Evolutionary conservation across 2,329 filamentous ascomycete species (phyloP), one percentile per base, ranked within the genome.

Genomic region (Fusarium chaquense): DNA sequence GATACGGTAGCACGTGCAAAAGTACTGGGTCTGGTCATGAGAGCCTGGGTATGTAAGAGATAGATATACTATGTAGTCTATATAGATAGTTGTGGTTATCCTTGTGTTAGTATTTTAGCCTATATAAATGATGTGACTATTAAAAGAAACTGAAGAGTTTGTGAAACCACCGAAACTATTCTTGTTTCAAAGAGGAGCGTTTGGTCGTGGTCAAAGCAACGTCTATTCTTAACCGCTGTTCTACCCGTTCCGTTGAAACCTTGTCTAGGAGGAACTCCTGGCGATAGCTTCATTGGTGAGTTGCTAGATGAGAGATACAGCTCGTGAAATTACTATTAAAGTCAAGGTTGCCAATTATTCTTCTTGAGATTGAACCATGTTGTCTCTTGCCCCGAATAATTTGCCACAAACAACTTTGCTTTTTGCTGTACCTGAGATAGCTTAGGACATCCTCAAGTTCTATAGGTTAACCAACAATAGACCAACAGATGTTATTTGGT

Each of bases 1-100:
- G n/a, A 44, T 45, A 13, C 26, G 22, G 61, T 10, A 36, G 49
- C 65, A 69, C 56, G 61, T 69, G 52, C 55, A 53, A 40, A 65
- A 24, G 12, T 26, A 40, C 18, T 26, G 41, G 18, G 8, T 20
- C 26, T 41, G 56, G 45, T 24, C 44, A 43, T 40, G 41, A 38
- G 32, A 49, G n/a, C 22, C 24, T 26, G 7, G 24, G 47, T 36
- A 5, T 49, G 32, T 55, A 28, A 55, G n/a, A 52, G 35, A 51
- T 20, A 40, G 35, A 51, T 20, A 40, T 20, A 51, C 20, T 16
- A 13, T 40, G 33, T 7, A 16, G 8, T 8, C 33, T 24, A 43
- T 16, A 11, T 44, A 28, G 24, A 11, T 28, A 28, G 24, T 18
- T 44, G 22, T 6, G 16, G 16, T 26, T 26, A 18, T 11, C 16